phyloP scores from a whole-genome alignment of 768 basidiomycete species.

The Leccinum disarticulatum region DNA sequence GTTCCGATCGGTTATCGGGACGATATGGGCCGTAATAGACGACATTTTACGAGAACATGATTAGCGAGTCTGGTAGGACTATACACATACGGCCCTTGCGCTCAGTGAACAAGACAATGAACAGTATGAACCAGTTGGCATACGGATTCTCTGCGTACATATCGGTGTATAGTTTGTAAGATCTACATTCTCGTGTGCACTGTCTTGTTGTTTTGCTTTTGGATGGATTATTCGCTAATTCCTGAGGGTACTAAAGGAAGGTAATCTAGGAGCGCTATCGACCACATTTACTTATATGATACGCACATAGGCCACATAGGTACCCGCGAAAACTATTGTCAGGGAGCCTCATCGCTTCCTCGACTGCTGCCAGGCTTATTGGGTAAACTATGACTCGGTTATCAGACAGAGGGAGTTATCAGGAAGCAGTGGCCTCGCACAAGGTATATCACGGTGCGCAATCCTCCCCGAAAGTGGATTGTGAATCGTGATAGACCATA shows the following conservation, averaged over 20 bases:
- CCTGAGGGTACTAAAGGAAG: not conserved
- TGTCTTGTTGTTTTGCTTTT: no score
- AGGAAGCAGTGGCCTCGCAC: not conserved
- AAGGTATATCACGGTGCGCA: not conserved
- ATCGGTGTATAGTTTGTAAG: not conserved
- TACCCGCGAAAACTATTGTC: not conserved
- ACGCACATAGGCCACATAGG: not conserved
- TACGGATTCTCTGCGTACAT: not conserved
- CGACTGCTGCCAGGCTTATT: not conserved
- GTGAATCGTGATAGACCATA: not conserved
- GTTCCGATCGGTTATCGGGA: not conserved
- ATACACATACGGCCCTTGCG: no score
- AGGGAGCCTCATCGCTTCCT: not conserved
- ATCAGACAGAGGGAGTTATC: not conserved
- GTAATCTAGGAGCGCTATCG: not conserved
- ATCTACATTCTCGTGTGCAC: not conserved
- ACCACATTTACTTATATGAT: no score
- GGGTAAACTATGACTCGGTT: not conserved
- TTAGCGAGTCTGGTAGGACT: no score
- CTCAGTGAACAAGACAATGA: no score
- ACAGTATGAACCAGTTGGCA: no score
- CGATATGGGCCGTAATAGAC: no score
- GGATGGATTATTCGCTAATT: not conserved
- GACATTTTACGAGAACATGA: no score
- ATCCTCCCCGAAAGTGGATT: not conserved